Base-by-base conservation (phyloP, 257 asterid genomes). In the Solanum pennellii region DNA sequence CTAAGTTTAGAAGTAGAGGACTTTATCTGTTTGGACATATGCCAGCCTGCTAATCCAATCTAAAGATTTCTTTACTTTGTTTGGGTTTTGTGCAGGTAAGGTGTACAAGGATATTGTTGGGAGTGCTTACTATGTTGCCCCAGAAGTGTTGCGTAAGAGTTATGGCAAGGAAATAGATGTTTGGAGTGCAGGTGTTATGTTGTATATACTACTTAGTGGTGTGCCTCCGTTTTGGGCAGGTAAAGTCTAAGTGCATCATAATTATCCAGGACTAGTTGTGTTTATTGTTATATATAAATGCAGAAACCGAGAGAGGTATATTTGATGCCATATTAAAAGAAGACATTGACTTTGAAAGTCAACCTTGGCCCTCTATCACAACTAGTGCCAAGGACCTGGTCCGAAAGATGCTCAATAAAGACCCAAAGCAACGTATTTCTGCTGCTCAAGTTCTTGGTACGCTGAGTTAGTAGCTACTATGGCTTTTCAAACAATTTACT, bases 191-290 rank as follows among this genome's bases (percentile, higher is more conserved):
- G 98, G 98, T 82, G 95, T 95, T 35, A 95, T 95, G 91, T 91
- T 95, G 12, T 95, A 95, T 89, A 95, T 95, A 68, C 91, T 95
- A 87, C 98, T 94, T 85, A 88, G 93, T 45, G 97, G 98, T 49
- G 98, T 93, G 33, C 98, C 98, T 16, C 98, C 98, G 11, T 95
- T 95, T 82, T 94, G 98, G 97, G 98, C 94, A 7, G 98, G 98
- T 94, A 89, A 91, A 86, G 16, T 80, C 73, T 33, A 83, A 71
- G 45, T 65, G 41, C 80, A n/a, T 29, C 23, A n/a, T 60, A 82
- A 45, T 25, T 20, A 47, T 35, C 68, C 49, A 80, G 44, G 42
- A 29, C 25, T 47, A 29, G 42, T 49, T 80, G 12, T 47, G n/a
- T 47, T 80, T 80, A 47, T 47, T 80, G 44, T 44, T 29, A 16